phyloP scores from a whole-genome alignment of 371 early-diverging fungal genomes.

The Apophysomyces elegans region DNA sequence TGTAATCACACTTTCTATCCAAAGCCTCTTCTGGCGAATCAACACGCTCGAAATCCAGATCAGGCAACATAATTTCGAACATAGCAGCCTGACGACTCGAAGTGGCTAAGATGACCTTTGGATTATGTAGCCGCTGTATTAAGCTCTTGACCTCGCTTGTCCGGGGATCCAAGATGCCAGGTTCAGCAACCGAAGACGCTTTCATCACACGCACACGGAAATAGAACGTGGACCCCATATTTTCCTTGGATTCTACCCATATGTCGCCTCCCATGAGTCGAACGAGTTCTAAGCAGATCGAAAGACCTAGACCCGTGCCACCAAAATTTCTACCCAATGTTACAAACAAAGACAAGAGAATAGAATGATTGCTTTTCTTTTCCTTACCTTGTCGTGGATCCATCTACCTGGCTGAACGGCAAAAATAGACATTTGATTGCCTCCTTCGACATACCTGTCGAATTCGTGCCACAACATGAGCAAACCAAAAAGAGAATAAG shows the following conservation, averaged over 20 bases:
- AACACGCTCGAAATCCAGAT: constrained; percentile 20
- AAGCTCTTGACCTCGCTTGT: constrained; percentile 26
- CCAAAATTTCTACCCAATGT: constrained; percentile 46
- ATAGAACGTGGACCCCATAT: constrained; percentile 56
- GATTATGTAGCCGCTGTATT: constrained; percentile 29
- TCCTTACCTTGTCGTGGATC: constrained; percentile 53
- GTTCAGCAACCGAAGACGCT: constrained; percentile 35
- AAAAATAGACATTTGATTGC: constrained; percentile 59
- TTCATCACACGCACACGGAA: constrained; percentile 50
- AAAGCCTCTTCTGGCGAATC: constrained; percentile 20
- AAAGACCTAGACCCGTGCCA: constrained; percentile 69
- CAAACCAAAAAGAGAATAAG: constrained; percentile 6
- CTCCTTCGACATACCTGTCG: constrained; percentile 35
- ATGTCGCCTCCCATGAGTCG: constrained; percentile 61
- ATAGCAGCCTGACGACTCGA: constrained; percentile 27
- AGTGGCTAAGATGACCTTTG: constrained; percentile 41
- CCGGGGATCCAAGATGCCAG: constrained; percentile 31
- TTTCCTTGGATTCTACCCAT: constrained; percentile 50
- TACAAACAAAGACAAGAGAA: background rate
- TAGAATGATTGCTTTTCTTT: background rate
- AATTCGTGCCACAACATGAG: background rate
- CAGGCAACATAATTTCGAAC: constrained; percentile 35
- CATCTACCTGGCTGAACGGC: constrained; percentile 64
- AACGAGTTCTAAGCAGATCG: constrained; percentile 60
- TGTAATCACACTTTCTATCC: constrained; percentile 25